Base-by-base conservation (phyloP, 192 early-diverging fungal genomes). In the Neocallimastix lanati region DNA sequence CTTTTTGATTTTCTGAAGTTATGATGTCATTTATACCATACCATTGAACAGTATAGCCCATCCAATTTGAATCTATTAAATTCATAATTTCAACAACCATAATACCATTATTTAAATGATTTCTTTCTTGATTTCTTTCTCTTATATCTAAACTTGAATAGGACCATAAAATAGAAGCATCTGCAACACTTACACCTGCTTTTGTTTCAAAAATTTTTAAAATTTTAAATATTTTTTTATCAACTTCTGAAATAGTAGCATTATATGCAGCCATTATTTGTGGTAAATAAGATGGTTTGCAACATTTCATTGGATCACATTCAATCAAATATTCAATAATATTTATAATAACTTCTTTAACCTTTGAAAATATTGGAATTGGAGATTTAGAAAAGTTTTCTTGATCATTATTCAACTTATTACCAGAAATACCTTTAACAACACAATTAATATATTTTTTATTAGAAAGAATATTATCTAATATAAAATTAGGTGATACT, bases 61-160 rank as follows among this genome's bases (percentile, higher is more conserved):
- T 92, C 81, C 89, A 82, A 12, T 79, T 80, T 15, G 90, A 84
- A 79, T 95, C 92, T 77, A 95, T 85, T 33, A 85, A 80, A 33
- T 84, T 84, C 30, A 94, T 79, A 11, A 87, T 83, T 77, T 93
- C 92, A 12, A 87, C 84, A 29, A 84, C 78, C 58, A 81, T 30
- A 78, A 87, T 78, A 18, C 86, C 76, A 29, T 78, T 80, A 35
- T 82, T 79, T 4, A 82, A 1, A 79, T 77, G 50, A 82, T 85
- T 28, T 79, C 81, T 40, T 82, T 88, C 81, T 78, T 88, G 30
- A 77, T 82, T 85, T 13, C 81, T 82, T 50, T 81, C 85, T n/a
- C 50, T 67, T n/a, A 85, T 84, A 33, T 83, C 80, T 25, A 76
- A 40, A 28, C 27, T n/a, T 33, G 78, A 81, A 28, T 87, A 85